These are phyloP conservation scores for Septoria petroselini DNA, from an alignment of 2,329 filamentous ascomycete genomes.

Conservation along the genomic window DNA sequence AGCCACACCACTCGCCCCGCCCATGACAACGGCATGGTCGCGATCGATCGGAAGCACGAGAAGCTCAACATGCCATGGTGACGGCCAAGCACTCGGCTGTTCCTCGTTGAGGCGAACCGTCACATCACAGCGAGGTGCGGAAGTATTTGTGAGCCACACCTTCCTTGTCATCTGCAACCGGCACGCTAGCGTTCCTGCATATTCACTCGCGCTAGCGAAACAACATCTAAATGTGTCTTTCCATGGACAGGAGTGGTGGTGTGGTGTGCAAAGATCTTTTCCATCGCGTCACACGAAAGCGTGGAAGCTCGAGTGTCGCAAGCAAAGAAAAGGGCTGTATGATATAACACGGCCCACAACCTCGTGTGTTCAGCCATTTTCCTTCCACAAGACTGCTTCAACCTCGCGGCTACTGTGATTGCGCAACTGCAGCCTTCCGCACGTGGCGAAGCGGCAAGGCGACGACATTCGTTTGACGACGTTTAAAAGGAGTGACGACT, in stretches of 20 bases:
- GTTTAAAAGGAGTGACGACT: slow-evolving; percentile 9
- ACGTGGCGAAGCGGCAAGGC: slow-evolving; percentile 13
- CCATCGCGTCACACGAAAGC: background rate
- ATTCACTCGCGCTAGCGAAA: slow-evolving; percentile 6
- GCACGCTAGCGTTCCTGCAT: slow-evolving; percentile 13
- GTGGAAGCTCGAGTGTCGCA: background rate
- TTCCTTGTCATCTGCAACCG: slow-evolving; percentile 2
- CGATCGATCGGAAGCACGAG: too few relatives aligned
- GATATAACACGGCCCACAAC: slow-evolving; percentile 3
- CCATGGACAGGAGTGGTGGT: slow-evolving; percentile 1
- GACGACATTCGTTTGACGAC: slow-evolving; percentile 13
- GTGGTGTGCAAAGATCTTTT: slow-evolving; percentile 2
- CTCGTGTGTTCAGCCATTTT: background rate
- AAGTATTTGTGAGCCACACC: slow-evolving; percentile 5
- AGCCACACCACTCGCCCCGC: too few relatives aligned
- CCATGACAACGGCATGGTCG: too few relatives aligned
- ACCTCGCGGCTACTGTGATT: background rate
- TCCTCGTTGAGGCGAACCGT: too few relatives aligned
- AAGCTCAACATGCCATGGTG: too few relatives aligned
- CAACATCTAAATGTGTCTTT: slow-evolving; percentile 9
- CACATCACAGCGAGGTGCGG: background rate
- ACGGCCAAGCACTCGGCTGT: too few relatives aligned
- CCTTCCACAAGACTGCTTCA: background rate
- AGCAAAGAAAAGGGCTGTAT: background rate
- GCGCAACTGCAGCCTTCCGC: slow-evolving; percentile 6